Conservation (phyloP, 2,329 filamentous ascomycete genomes). For the Rhynchosporium secalis region DNA sequence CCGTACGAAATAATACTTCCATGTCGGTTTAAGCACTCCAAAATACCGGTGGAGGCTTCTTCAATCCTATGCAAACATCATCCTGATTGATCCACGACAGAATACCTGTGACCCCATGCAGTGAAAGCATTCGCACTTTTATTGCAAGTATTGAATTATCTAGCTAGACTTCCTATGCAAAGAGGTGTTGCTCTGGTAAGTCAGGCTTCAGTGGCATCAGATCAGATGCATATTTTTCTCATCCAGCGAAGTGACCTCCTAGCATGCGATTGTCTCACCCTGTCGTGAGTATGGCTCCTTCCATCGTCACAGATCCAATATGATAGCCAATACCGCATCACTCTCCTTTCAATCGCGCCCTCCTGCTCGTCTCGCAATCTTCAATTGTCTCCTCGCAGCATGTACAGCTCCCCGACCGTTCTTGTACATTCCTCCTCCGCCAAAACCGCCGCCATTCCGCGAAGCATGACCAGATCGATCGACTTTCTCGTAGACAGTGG, state of each 20-base stretch:
- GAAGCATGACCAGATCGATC: background rate
- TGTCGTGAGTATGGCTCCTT: background rate
- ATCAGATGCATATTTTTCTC: background rate
- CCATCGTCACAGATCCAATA: background rate
- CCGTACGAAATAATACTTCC: too few species aligned
- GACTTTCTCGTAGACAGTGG: background rate
- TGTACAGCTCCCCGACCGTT: background rate
- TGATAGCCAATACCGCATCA: background rate
- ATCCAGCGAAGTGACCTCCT: background rate
- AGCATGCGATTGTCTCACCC: background rate
- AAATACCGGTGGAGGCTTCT: too few species aligned
- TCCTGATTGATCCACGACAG: too few species aligned
- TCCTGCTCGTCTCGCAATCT: background rate
- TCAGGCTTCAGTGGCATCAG: background rate
- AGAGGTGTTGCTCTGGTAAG: background rate
- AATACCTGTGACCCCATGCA: too few species aligned
- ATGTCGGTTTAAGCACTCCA: too few species aligned
- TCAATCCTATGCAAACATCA: too few species aligned
- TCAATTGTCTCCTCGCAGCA: conserved; percentile 6
- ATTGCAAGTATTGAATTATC: background rate
- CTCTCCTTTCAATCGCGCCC: background rate
- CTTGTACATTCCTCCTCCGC: background rate
- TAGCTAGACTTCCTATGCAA: background rate
- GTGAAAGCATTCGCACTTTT: background rate
- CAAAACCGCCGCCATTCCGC: background rate